Evolutionary conservation across 2,329 filamentous ascomycete genomes (phyloP).

Genomic region (Fusarium tricinctum): DNA sequence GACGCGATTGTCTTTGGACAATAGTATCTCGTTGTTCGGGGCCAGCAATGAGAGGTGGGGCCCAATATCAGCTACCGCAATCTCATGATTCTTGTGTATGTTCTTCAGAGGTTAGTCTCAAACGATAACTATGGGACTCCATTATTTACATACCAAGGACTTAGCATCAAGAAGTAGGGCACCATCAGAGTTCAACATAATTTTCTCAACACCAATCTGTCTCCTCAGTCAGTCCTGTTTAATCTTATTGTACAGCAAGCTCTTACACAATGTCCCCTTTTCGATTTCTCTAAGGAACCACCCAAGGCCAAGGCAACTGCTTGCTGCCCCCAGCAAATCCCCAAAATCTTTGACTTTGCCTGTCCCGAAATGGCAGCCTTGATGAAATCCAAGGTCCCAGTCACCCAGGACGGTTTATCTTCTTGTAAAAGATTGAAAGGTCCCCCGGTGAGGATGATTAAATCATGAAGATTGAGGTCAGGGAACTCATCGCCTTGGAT

Average conservation of each 20-base stretch:
- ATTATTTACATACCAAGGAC: not conserved
- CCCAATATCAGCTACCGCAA: not conserved
- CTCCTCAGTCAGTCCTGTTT: not conserved
- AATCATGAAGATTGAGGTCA: not conserved
- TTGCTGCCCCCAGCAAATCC: slow-evolving; percentile 15
- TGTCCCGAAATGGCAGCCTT: rapidly evolving
- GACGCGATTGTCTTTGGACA: not conserved
- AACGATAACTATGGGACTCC: too few relatives aligned
- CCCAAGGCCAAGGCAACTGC: not conserved
- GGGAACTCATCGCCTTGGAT: slow-evolving; percentile 1
- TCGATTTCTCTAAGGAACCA: not conserved
- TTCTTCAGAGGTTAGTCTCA: not conserved
- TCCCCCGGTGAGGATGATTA: slow-evolving; percentile 6
- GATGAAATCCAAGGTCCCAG: not conserved
- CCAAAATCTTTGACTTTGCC: not conserved
- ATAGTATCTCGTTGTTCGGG: not conserved
- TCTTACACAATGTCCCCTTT: slow-evolving; percentile 1
- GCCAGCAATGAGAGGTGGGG: not conserved
- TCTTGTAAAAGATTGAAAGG: not conserved
- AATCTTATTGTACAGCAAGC: rapidly evolving
- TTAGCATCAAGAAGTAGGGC: not conserved
- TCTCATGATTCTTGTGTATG: slow-evolving; percentile 14
- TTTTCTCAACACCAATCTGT: not conserved
- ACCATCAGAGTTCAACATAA: not conserved
- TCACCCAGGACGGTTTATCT: not conserved